Conservation (phyloP, 169 alveolate species). For the Plasmodium falciparum region DNA sequence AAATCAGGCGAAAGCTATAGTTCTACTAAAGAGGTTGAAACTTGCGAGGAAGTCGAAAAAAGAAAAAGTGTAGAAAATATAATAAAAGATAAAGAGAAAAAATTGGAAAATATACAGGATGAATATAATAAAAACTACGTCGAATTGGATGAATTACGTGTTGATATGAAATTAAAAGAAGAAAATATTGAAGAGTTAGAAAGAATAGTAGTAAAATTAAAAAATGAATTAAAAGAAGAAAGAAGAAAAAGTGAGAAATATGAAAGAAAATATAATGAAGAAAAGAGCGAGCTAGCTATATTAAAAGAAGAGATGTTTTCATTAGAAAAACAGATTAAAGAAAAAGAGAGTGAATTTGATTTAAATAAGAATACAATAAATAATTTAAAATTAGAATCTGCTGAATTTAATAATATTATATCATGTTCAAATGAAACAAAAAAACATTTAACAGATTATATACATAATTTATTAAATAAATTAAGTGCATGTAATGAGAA, state of each 20-base stretch:
- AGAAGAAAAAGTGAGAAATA: constrained; percentile 47
- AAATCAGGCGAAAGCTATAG: neutral
- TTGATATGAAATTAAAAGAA: constrained; percentile 9
- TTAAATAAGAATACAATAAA: constrained; percentile 54
- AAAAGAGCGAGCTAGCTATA: constrained; percentile 49
- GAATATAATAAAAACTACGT: neutral
- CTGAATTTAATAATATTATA: constrained; percentile 59
- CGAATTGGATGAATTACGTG: neutral
- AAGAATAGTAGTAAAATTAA: neutral
- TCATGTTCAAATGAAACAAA: constrained; percentile 70
- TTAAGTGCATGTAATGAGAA: constrained; percentile 69
- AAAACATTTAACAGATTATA: constrained; percentile 68
- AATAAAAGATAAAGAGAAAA: neutral
- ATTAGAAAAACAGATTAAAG: constrained; percentile 52
- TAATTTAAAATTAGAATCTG: constrained; percentile 69
- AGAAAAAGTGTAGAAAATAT: neutral
- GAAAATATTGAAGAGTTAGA: constrained; percentile 24
- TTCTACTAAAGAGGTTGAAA: neutral
- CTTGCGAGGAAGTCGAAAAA: neutral
- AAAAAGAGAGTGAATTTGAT: constrained; percentile 38
- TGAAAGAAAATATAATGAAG: constrained; percentile 64
- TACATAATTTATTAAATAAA: constrained; percentile 60
- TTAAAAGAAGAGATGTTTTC: constrained; percentile 44
- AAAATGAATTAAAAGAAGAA: constrained; percentile 59
- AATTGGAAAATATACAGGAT: neutral